phyloP scores from a whole-genome alignment of 202 grass and related monocot genomes.

The Brachypodium distachyon region DNA sequence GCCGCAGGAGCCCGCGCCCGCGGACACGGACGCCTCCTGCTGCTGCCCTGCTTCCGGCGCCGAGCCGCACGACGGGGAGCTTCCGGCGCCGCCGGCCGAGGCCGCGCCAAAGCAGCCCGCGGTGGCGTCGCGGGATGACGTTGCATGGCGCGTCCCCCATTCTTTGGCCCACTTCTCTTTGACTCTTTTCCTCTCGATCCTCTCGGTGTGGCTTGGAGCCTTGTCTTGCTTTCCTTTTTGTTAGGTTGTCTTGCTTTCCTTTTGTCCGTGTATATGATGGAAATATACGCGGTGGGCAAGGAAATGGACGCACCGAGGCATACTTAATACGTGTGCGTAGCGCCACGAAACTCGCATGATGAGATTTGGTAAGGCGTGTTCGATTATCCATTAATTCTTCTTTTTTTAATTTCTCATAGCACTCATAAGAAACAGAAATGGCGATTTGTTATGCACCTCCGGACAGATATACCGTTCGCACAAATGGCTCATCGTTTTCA shows the following conservation, averaged over 20 bases:
- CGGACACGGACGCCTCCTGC: background rate
- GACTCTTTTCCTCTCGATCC: background rate
- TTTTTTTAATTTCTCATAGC: background rate
- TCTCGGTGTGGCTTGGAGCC: background rate
- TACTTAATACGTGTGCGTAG: background rate
- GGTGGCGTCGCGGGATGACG: background rate
- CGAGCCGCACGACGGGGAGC: slow-evolving; percentile 11
- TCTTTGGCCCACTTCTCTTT: background rate
- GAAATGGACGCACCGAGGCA: background rate
- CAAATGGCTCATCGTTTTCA: no score
- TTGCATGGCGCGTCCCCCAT: slow-evolving; percentile 18
- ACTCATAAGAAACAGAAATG: background rate
- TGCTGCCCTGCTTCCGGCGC: background rate
- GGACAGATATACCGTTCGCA: background rate
- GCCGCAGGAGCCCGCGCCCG: slow-evolving; percentile 5
- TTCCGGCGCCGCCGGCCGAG: slow-evolving; percentile 23
- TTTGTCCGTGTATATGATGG: background rate
- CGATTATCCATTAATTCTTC: background rate
- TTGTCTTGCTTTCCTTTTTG: background rate
- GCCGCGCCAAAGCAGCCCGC: slow-evolving; percentile 13
- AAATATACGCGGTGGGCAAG: background rate
- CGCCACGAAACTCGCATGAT: background rate
- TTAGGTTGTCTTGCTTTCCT: no score
- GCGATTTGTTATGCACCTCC: no score
- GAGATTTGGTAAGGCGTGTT: background rate